Evolutionary conservation across 176 grass and related monocot species (phyloP).

Genomic region (Musa beccarii): DNA sequence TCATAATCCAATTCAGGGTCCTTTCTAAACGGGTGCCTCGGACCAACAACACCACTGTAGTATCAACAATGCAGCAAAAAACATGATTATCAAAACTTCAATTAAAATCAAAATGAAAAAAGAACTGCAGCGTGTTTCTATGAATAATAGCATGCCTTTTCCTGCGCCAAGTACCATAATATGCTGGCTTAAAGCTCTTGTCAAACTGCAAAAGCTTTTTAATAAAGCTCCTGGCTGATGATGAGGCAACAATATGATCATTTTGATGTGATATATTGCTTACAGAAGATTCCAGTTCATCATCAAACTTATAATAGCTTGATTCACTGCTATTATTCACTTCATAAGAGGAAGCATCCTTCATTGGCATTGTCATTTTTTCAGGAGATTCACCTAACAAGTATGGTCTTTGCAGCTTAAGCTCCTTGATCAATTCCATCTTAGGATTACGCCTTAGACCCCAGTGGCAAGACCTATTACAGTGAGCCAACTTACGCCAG

Average conservation of each 20-base stretch:
- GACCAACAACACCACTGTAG: conserved; percentile 54
- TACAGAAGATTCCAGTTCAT: conserved; percentile 41
- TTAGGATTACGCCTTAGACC: conserved; percentile 67
- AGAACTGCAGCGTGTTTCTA: conserved; percentile 1
- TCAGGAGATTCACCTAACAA: conserved; percentile 41
- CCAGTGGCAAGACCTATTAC: conserved; percentile 54
- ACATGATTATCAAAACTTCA: neutral
- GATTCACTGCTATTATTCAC: conserved; percentile 23
- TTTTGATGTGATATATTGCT: conserved; percentile 21
- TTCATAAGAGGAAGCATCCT: conserved; percentile 23
- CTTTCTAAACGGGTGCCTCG: conserved; percentile 73
- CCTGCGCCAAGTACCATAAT: conserved; percentile 84
- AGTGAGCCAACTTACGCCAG: conserved; percentile 57
- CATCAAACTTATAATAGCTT: conserved; percentile 46
- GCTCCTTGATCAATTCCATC: conserved; percentile 59
- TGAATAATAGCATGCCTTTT: conserved; percentile 47
- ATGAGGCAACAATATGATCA: conserved; percentile 15
- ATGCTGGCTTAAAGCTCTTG: conserved; percentile 86
- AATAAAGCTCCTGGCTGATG: conserved; percentile 20
- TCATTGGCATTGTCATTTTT: conserved; percentile 29
- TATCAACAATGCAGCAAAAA: neutral
- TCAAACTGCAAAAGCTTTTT: conserved; percentile 95
- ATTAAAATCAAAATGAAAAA: neutral
- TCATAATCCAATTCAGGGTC: conserved; percentile 92
- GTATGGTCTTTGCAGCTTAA: conserved; percentile 59